phyloP scores from a whole-genome alignment of 2,329 filamentous ascomycete species.

The Hypoxylon sp. region DNA sequence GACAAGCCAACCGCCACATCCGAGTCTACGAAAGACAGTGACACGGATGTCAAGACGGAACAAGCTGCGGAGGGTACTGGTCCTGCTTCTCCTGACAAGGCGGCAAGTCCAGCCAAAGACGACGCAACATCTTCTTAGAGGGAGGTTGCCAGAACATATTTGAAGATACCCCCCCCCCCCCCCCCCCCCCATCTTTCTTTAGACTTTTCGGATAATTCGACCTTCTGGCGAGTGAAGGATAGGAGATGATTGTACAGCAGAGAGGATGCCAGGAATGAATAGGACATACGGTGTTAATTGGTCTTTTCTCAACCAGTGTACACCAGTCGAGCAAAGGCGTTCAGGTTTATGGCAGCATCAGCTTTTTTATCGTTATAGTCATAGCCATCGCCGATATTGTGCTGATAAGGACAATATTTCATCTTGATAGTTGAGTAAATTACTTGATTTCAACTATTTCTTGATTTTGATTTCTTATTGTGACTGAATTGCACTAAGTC shows the following conservation, averaged over 20 bases:
- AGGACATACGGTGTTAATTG: slow-evolving; percentile 9
- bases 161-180: slow-evolving; percentile 17
- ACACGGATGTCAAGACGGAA: slow-evolving; percentile 30
- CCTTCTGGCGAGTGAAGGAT: too few species aligned
- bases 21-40: slow-evolving; percentile 52
- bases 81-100: slow-evolving; percentile 7
- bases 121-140: slow-evolving; percentile 24
- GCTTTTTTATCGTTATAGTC: too few species aligned
- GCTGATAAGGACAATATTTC: too few species aligned
- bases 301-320: slow-evolving; percentile 7
- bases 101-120: slow-evolving; percentile 26
- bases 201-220: too few species aligned
- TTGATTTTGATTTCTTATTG: too few species aligned
- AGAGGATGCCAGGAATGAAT: too few species aligned
- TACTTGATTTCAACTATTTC: too few species aligned
- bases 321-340: slow-evolving; percentile 16
- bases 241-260: too few species aligned
- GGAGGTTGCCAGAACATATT: neutral
- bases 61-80: slow-evolving; percentile 14
- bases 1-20: slow-evolving; percentile 46
- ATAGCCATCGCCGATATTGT: too few species aligned
- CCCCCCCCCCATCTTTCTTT: too few species aligned
- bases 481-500: too few species aligned
- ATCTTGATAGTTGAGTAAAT: too few species aligned
- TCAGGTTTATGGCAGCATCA: slow-evolving; percentile 8